Base-by-base conservation (phyloP, 129 eudicot species). In the Logfia minima region DNA sequence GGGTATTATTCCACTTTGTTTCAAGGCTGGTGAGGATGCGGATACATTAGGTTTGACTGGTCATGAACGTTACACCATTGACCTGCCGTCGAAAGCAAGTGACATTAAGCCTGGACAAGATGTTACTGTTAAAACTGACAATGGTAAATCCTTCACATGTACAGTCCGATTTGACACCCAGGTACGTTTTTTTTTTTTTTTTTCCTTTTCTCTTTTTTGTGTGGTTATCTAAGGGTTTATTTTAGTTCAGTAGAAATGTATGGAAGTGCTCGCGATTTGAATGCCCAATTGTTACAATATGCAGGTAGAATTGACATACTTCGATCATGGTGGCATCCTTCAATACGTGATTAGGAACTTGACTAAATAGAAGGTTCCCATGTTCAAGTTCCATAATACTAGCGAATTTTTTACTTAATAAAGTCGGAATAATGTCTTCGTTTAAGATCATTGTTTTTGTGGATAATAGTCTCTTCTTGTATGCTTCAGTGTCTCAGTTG, bases 31-130 rank as follows among this genome's bases (percentile, higher is more conserved):
- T 29, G 97, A 94, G 81, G 99, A 94, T 81, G 96, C 97, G 2
- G 99, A 94, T 10, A 82, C 92, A 0, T 87, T 94, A 8, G 99
- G 96, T 26, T 80, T 94, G 84, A 94, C 99, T 0, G 99, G 96
- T 24, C 96, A 94, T 55, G 97, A 94, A 77, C 94, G 99, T 29
- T 94, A 82, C 88, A 86, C 96, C 3, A 87, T 94, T 11, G 92
- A 94, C 82, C 88, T 94, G 8, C 99, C 99, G 0, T 34, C 75
- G 9, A 83, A 87, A 63, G 86, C 69, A 39, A 91, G 96, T 31
- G 96, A 94, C 71, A 81, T 94, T 31, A 94, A 84, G 83, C 99
- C 97, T n/a, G 97, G 97, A 10, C 99, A 94, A 82, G 99, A 94
- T 82, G 80, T 94, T 48, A 89, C 88, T 7, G 97, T 94, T 26